These are phyloP conservation scores for Pleurotus platypus DNA, from an alignment of 768 basidiomycete genomes.

Conservation along the genomic window DNA sequence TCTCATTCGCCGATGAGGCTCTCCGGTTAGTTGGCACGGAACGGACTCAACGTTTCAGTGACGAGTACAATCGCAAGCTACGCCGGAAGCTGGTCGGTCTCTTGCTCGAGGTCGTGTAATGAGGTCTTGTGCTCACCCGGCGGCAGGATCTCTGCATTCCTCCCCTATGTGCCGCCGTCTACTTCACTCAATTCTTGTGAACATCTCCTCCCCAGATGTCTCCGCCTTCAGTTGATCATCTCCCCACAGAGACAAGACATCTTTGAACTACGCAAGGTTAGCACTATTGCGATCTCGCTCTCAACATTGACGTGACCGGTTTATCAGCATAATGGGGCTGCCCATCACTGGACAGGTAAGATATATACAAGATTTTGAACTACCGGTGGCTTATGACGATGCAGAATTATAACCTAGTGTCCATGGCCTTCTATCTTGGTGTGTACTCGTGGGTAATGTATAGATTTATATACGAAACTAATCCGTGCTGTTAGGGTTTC, in stretches of 20 bases:
- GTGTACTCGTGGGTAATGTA: not conserved
- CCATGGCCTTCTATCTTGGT: conserved; percentile 64
- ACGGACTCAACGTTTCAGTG: conserved; percentile 48
- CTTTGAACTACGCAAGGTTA: conserved; percentile 67
- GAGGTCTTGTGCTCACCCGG: not conserved
- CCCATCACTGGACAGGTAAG: conserved; percentile 58
- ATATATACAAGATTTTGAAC: not conserved
- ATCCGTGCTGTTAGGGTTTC: conserved; percentile 35
- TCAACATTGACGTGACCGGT: not conserved
- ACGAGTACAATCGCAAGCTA: conserved; percentile 56
- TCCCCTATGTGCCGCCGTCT: conserved; percentile 58
- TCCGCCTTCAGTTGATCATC: not conserved
- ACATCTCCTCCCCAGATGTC: not conserved
- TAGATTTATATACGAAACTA: too few relatives aligned
- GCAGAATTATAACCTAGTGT: conserved; percentile 61
- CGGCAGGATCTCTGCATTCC: conserved; percentile 48
- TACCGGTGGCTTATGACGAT: conserved; percentile 1
- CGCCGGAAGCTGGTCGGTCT: conserved; percentile 53
- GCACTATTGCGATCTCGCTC: not conserved
- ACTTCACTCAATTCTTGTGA: conserved; percentile 66
- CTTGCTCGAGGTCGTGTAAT: not conserved
- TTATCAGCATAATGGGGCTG: conserved; percentile 56
- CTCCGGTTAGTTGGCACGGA: conserved; percentile 55
- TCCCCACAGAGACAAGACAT: conserved; percentile 57
- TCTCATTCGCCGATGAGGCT: conserved; percentile 54